phyloP scores from a whole-genome alignment of 352 stramenopile genomes.

The Globisporangium camurandrum region DNA sequence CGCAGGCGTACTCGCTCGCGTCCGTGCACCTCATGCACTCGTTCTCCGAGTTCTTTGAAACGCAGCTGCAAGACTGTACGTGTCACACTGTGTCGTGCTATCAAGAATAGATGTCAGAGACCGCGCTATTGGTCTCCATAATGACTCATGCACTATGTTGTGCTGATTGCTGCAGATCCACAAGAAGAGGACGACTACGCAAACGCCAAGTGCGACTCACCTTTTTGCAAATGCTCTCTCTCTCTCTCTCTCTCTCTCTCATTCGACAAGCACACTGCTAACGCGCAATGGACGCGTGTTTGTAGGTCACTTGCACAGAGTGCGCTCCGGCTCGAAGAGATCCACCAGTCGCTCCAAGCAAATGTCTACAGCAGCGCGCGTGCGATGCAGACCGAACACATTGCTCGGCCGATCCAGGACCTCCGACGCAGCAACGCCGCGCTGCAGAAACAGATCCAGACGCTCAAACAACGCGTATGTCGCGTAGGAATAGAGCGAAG shows the following conservation, averaged over 20 bases:
- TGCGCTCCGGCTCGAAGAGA: constrained; percentile 43
- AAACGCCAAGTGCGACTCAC: constrained; percentile 13
- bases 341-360: constrained; percentile 43
- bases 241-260: too few species aligned
- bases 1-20: constrained; percentile 35
- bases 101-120: neutral
- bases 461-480: constrained; percentile 40
- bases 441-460: constrained; percentile 36
- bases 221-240: neutral
- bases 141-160: too few species aligned
- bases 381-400: constrained; percentile 33
- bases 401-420: constrained; percentile 37
- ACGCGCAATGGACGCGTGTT: too few species aligned
- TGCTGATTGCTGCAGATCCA: too few species aligned
- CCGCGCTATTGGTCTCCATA: too few species aligned
- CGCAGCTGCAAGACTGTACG: constrained; percentile 35
- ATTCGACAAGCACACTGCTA: too few species aligned
- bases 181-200: constrained; percentile 17
- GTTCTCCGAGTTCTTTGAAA: constrained; percentile 56
- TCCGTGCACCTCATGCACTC: constrained; percentile 39
- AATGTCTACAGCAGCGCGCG: constrained; percentile 40
- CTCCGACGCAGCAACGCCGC: constrained; percentile 27
- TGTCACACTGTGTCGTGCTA: neutral
- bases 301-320: constrained; percentile 36
- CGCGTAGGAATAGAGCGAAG: neutral